Percentiles rank a stretch among this genome's conserved stretches.
These are phyloP conservation scores for Solanum chacoense DNA, from an alignment of 305 asterid genomes.

Conservation along the genomic window DNA sequence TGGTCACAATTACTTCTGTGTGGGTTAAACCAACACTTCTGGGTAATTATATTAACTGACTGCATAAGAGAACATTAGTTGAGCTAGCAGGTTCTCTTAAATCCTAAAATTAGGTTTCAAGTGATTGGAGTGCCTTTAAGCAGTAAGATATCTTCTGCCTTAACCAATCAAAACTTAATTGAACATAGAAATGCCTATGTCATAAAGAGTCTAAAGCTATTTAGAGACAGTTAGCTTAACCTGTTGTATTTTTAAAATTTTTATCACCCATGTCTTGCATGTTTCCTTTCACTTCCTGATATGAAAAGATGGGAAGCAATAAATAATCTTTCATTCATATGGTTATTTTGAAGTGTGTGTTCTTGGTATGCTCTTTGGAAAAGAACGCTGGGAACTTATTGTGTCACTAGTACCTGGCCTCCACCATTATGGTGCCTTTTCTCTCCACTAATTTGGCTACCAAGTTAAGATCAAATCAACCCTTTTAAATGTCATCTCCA, in stretches of 20 bases:
- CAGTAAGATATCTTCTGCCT: background rate
- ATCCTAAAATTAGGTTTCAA: background rate
- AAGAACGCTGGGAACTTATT: background rate
- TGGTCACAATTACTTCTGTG: background rate
- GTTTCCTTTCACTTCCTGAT: background rate
- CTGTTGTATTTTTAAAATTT: background rate
- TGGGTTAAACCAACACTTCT: background rate
- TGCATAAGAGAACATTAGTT: background rate
- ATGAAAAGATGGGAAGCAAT: background rate
- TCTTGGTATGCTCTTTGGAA: background rate
- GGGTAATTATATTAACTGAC: background rate
- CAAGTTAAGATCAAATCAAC: background rate
- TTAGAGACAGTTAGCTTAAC: background rate
- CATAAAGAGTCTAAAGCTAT: background rate
- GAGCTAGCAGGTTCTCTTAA: background rate
- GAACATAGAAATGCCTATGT: background rate
- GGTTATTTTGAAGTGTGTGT: background rate
- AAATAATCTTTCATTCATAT: background rate
- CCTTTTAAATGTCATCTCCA: background rate
- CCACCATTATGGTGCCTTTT: background rate
- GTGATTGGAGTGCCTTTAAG: background rate
- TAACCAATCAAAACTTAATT: background rate
- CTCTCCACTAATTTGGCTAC: background rate
- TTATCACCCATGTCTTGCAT: background rate
- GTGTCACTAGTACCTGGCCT: background rate